Base-by-base conservation (phyloP, 352 stramenopile genomes). In the Pythium rhizo-oryzae region DNA sequence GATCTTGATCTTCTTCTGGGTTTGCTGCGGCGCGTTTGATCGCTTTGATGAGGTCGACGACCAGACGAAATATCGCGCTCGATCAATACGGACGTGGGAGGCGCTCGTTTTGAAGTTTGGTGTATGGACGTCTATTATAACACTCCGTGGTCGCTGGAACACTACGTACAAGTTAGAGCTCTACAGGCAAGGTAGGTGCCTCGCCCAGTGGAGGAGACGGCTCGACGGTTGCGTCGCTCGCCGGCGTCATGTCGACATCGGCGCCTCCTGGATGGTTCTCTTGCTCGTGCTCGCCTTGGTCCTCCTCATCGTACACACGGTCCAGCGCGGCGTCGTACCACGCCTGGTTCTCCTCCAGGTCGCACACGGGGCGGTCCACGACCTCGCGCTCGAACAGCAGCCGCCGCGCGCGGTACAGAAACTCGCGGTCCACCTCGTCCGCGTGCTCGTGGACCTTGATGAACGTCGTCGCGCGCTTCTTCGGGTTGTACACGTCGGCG, bases 361-460 rank as follows among this genome's bases (percentile, higher is more conserved):
- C 79, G 35, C 76, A 87, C 43, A 89, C 81, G 5, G 74, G 70
- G 30, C 71, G 75, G 52, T 87, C 80, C n/a, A 90, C 71, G 16
- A 82, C 62, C 33, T 85, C 74, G 15, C 79, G 76, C 70, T 83
- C 71, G 58, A 80, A 92, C 62, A 74, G 74, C 19, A 84, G 52
- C 0, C 71, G 62, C 50, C 81, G 71, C n/a, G 75, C 84, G 44
- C 70, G 65, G 21, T 67, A 67, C 23, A 77, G 24, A 56, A 86
- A 92, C n/a, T 74, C 66, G 6, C 65, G 58, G 57, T 64, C 77
- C 23, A 87, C 65, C 16, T 77, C 53, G 8, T 68, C 54, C 8
- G 78, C 81, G 21, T 91, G 76, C 33, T 67, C 61, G 62, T 91
- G 83, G 30, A 91, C 30, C n/a, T 80, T 67, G 43, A 86, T 60